phyloP scores from a whole-genome alignment of 306 rosid species.

The Lathyrus sativus region DNA sequence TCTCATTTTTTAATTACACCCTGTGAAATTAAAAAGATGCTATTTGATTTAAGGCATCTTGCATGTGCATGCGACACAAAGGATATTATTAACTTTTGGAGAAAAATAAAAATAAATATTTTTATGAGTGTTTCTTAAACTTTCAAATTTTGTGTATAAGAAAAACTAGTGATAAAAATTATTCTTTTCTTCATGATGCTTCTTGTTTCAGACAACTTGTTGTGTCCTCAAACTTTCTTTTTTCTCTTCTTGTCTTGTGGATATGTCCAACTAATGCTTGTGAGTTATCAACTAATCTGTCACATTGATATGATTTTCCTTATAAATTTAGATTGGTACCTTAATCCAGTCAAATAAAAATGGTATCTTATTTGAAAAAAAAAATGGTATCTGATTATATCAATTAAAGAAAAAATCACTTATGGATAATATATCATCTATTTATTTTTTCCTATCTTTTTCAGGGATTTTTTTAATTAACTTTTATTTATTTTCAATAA shows the following conservation, averaged over 20 bases:
- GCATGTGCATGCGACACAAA: constrained; percentile 35
- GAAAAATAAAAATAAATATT: no score
- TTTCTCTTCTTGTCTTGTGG: constrained; percentile 1
- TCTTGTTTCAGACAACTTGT: background rate
- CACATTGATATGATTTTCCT: background rate
- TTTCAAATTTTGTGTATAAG: no score
- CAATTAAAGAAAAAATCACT: background rate
- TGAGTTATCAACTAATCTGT: background rate
- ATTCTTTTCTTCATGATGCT: background rate
- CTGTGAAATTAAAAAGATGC: constrained; percentile 30
- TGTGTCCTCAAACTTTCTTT: background rate
- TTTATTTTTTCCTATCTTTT: background rate
- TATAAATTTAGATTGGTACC: background rate
- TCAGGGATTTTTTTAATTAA: background rate
- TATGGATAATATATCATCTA: background rate
- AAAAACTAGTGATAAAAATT: background rate
- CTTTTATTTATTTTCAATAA: background rate
- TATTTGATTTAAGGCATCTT: constrained; percentile 31
- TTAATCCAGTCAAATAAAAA: background rate
- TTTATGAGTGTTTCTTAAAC: no score
- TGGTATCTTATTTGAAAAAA: background rate
- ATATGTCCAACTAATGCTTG: background rate
- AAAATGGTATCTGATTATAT: background rate
- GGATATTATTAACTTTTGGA: constrained; percentile 13
- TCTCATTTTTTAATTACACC: constrained; percentile 32